Base-by-base conservation (phyloP, 2,329 filamentous ascomycete genomes). In the Emericellopsis cladophorae region DNA sequence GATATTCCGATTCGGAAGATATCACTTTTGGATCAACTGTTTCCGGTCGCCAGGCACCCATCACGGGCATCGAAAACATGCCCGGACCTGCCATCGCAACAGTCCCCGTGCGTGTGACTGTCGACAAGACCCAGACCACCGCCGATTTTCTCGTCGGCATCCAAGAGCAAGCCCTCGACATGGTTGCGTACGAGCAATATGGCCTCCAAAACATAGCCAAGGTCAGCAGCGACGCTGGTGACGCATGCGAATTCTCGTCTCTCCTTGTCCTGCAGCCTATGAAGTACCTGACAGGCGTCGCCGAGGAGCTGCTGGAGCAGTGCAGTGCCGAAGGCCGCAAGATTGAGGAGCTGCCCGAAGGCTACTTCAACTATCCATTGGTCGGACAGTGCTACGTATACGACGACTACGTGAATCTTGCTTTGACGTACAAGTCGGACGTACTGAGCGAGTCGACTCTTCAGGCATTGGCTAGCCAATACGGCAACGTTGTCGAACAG, bases 41-140 rank as follows among this genome's bases (percentile, higher is more conserved):
- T 12, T 50, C 46, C 1, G 51, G 51, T 5, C 45, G 51, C 11
- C 40, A 53, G 23, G 45, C 45, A 2, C 42, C 45, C 2, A 46
- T 55, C 22, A 22, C 41, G 10, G 51, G 50, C 21, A 42, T 54
- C 12, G 45, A 44, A 11, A 41, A 42, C 24, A 51, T 51, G 24
- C 36, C 41, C 1, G 51, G 48, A 5, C 50, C 50, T 16, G 39
- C 43, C 18, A 45, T 54, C 11, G 43, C 46, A n/a, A 49, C 48
- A 6, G 36, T 51, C 4, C 47, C 47, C 6, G 33, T 48, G 14
- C 38, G 45, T 3, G 33, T 47, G 5, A 18, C 39, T 2, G 10
- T 46, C 4, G 40, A 42, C 16, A 18, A 14, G 12, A 36, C 39
- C 21, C 37, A 41, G 23, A 41, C 37, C 26, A 42, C 47, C 7